Evolutionary conservation across 2,329 filamentous ascomycete species (phyloP).

Genomic region (Ramularia endophylla): DNA sequence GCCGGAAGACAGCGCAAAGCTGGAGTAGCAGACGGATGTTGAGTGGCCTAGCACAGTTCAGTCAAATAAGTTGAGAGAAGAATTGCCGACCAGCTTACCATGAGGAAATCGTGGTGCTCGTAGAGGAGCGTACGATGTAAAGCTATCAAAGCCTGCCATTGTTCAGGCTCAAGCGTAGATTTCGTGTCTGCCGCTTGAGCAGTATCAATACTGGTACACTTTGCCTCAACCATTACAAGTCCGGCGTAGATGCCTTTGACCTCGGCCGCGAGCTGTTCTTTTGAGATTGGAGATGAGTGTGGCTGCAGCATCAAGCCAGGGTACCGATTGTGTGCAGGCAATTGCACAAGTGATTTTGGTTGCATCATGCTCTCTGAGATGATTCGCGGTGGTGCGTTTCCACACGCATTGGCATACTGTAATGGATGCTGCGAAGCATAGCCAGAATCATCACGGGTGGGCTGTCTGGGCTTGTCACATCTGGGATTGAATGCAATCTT

Average conservation of each 20-base stretch:
- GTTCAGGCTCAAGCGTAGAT: slow-evolving; percentile 50
- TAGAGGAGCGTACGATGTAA: slow-evolving; percentile 62
- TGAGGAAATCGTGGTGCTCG: slow-evolving; percentile 54
- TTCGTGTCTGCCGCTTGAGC: slow-evolving; percentile 52
- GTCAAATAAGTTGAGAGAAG: neutral
- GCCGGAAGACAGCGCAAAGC: slow-evolving; percentile 62
- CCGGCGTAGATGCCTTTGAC: slow-evolving; percentile 80
- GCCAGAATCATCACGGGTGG: slow-evolving; percentile 9
- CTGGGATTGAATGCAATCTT: neutral
- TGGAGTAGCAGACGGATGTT: slow-evolving; percentile 71
- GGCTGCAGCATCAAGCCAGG: slow-evolving; percentile 21
- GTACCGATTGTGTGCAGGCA: slow-evolving; percentile 6
- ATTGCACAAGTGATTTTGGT: slow-evolving; percentile 2
- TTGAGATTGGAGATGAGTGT: slow-evolving; percentile 50
- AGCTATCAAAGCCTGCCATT: slow-evolving; percentile 80
- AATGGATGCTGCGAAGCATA: slow-evolving; percentile 5
- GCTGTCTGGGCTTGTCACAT: neutral
- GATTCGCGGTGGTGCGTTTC: neutral
- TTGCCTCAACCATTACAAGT: slow-evolving; percentile 77
- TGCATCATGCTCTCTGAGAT: slow-evolving; percentile 1
- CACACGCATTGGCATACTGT: neutral
- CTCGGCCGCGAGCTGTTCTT: slow-evolving; percentile 73
- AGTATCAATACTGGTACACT: slow-evolving; percentile 78
- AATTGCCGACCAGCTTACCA: slow-evolving; percentile 35
- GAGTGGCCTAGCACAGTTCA: slow-evolving; percentile 50